A percentile compares a stretch with the other conserved stretches of the same genome.
Conservation (phyloP, 2,329 filamentous ascomycete species). For the Parastagonospora avenae region DNA sequence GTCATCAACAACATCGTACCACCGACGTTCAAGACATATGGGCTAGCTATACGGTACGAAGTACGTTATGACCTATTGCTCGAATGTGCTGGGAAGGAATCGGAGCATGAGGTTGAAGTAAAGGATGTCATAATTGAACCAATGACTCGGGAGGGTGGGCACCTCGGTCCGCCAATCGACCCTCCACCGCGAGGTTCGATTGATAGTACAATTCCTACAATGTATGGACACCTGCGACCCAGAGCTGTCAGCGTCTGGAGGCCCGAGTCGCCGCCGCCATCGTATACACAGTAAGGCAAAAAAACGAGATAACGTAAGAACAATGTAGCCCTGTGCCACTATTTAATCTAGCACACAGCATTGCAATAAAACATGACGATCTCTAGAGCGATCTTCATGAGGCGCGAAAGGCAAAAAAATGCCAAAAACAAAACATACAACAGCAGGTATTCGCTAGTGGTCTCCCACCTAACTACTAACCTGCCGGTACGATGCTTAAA, state of each 20-base stretch:
- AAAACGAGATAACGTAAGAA: background rate
- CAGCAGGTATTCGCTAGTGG: too few relatives aligned
- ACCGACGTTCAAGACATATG: conserved; percentile 26
- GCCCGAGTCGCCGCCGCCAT: conserved; percentile 4
- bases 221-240: conserved; percentile 5
- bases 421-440: too few relatives aligned
- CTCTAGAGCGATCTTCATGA: too few relatives aligned
- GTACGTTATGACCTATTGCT: conserved; percentile 23
- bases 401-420: too few relatives aligned
- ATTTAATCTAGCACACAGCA: too few relatives aligned
- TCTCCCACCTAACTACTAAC: too few relatives aligned
- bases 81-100: conserved; percentile 24
- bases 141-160: conserved; percentile 20
- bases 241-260: conserved; percentile 2
- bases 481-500: too few relatives aligned
- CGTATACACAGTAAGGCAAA: background rate
- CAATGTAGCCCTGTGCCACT: background rate
- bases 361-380: too few relatives aligned
- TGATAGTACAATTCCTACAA: conserved; percentile 4
- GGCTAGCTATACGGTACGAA: conserved; percentile 19
- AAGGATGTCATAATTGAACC: conserved; percentile 19
- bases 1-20: conserved; percentile 19
- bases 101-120: conserved; percentile 20
- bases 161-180: conserved; percentile 20
- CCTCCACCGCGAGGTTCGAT: conserved; percentile 8